Evolutionary conservation across 2,329 filamentous ascomycete species (phyloP), one percentile per base, ranked within the genome.

Genomic region (Epichloe gansuensis): DNA sequence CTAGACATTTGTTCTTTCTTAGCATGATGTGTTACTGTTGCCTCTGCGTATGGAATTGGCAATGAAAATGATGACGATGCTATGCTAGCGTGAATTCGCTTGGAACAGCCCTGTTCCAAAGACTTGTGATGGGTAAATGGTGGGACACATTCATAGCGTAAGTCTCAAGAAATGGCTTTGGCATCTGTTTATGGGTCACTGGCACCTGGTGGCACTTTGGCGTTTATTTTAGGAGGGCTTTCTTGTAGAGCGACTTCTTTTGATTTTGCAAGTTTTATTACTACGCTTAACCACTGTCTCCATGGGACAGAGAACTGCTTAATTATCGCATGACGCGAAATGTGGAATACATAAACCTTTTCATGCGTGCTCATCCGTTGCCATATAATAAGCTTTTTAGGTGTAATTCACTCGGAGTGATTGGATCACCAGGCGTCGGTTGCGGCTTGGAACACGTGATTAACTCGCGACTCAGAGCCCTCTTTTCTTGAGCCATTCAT

Each of bases 161-260:
- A 56, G 51, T 57, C 52, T 55, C 52, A 63, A 61, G 59, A 62
- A 58, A 54, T 47, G 58, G 56, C 56, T 59, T 58, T 59, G 60
- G 57, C 59, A 60, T 60, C 60, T 60, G 59, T 59, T 59, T 60
- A 59, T 63, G 59, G 56, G 59, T 59, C 58, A 61, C 60, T 57
- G 59, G 39, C 60, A 59, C 62, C 57, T 58, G 58, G 58, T 62
- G 61, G 58, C 59, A 53, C 40, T 53, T 52, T 55, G 58, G 64
- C 61, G 64, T 61, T 63, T 61, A 54, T 27, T 44, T 39, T 9
- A 34, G 27, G 27, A 44, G 43, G 53, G 61, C 60, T 63, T 58
- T 58, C 47, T 52, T 48, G 50, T 56, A 58, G 54, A 58, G 57
- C 56, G 54, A 52, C 35, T 36, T 39, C 49, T 40, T 17, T 45